Base-by-base conservation (phyloP, 345 rosid genomes). In the Gynandropsis gynandra region DNA sequence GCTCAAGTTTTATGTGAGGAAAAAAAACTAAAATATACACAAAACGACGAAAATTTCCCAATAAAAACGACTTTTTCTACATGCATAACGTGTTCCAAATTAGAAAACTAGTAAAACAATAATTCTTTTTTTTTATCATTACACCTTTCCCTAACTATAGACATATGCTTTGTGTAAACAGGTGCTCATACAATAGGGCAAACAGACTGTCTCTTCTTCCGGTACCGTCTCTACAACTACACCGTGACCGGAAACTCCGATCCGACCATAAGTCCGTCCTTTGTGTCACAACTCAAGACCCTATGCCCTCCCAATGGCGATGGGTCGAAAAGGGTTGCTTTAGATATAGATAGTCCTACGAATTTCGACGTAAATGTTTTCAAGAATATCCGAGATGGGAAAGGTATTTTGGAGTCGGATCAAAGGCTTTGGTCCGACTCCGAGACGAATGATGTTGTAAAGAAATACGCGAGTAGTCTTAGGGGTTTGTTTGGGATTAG, bases 131-230 rank as follows among this genome's bases (percentile, higher is more conserved):
- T n/a, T n/a, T n/a, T n/a, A n/a, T n/a, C n/a, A n/a, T n/a, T n/a
- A n/a, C n/a, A n/a, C n/a, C n/a, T n/a, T n/a, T n/a, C n/a, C n/a
- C n/a, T n/a, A n/a, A n/a, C n/a, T n/a, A 11, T 7, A 40, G 0
- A 40, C 5, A 40, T 10, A 40, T 40, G 12, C 43, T 12, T 10
- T 1, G 5, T 6, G 20, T 6, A 37, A 36, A 33, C 74, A 80
- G 85, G 92, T 32, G 85, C 79, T 24, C 92, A 83, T 60, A 80
- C 83, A 6, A 76, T 80, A 8, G 87, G 92, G n/a, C 82, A 78
- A 76, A 80, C 85, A 5, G 76, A 80, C 43, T 83, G 92, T 53
- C 61, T 36, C 11, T 78, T 83, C 56, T 61, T 83, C 65, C 60
- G 76, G 4, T 83, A 83, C 75, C 76, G 92, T 10, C 43, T 83